phyloP scores from a whole-genome alignment of 768 basidiomycete species.

The Pisolithus albus region DNA sequence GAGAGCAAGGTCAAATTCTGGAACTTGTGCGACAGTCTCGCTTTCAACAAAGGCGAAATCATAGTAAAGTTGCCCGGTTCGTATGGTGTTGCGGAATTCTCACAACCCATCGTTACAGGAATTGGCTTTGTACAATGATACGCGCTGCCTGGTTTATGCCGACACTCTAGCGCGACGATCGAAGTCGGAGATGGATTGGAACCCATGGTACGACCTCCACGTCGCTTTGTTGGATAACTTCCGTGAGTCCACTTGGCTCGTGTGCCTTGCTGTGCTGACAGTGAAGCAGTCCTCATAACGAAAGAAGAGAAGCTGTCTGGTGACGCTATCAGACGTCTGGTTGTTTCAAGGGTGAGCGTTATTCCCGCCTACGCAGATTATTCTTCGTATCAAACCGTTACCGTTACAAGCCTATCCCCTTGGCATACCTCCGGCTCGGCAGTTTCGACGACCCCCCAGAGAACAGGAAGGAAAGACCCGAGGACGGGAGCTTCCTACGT shows the following conservation, averaged over 20 bases:
- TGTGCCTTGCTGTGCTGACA: slow-evolving; percentile 2
- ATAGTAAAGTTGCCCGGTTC: slow-evolving; percentile 39
- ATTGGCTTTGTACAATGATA: slow-evolving; percentile 73
- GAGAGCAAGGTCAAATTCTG: slow-evolving; percentile 87
- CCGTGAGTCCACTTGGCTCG: slow-evolving; percentile 37
- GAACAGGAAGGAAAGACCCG: slow-evolving; percentile 52
- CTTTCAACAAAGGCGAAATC: slow-evolving; percentile 73
- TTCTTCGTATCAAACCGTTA: slow-evolving; percentile 6
- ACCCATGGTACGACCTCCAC: slow-evolving; percentile 64
- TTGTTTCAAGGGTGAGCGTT: slow-evolving; percentile 58
- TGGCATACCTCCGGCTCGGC: slow-evolving; percentile 71
- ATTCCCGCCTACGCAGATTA: not conserved
- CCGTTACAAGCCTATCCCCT: slow-evolving; percentile 59
- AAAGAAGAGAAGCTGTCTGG: slow-evolving; percentile 52
- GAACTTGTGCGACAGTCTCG: slow-evolving; percentile 68
- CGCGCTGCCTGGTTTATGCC: slow-evolving; percentile 62
- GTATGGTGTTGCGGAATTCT: slow-evolving; percentile 2
- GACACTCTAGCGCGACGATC: slow-evolving; percentile 56
- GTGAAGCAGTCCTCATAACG: slow-evolving; percentile 51
- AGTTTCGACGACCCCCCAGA: slow-evolving; percentile 56
- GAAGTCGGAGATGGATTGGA: slow-evolving; percentile 58
- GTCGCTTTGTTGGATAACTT: slow-evolving; percentile 72
- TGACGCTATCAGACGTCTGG: slow-evolving; percentile 40
- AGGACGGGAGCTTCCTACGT: slow-evolving; percentile 51
- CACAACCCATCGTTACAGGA: slow-evolving; percentile 36